phyloP scores from a whole-genome alignment of 352 stramenopile species.

The Phytophthora capsici region DNA sequence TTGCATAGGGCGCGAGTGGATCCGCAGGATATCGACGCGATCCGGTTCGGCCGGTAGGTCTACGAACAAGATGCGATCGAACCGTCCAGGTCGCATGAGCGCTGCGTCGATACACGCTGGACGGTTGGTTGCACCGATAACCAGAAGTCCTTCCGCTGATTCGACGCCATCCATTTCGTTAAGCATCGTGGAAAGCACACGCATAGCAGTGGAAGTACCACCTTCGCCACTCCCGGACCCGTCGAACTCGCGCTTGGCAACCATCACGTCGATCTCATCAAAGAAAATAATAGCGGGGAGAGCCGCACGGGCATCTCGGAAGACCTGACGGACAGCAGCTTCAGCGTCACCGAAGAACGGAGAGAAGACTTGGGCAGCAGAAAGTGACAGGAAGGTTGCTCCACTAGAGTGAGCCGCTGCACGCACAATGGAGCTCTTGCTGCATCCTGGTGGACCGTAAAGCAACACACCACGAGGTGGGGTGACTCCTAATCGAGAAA shows the following conservation, averaged over 20 bases:
- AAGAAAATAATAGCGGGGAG: constrained; percentile 93
- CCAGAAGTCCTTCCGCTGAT: constrained; percentile 93
- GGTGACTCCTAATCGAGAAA: constrained; percentile 71
- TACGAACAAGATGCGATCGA: constrained; percentile 97
- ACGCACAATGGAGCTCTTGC: constrained; percentile 91
- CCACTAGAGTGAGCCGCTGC: constrained; percentile 78
- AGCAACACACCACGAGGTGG: constrained; percentile 85
- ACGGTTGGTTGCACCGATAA: constrained; percentile 98
- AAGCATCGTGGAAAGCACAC: constrained; percentile 97
- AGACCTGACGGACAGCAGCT: constrained; percentile 79
- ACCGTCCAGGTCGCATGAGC: constrained; percentile 95
- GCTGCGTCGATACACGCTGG: constrained; percentile 98
- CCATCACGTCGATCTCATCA: constrained; percentile 89
- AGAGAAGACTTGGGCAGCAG: constrained; percentile 88
- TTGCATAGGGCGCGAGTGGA: constrained; percentile 74
- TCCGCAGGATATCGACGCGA: constrained; percentile 74
- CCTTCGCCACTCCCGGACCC: constrained; percentile 39
- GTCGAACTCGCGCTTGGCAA: constrained; percentile 81
- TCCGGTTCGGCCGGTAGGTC: constrained; percentile 80
- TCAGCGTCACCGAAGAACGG: constrained; percentile 91
- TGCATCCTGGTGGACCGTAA: constrained; percentile 91
- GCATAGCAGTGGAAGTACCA: constrained; percentile 73
- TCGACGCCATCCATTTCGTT: constrained; percentile 98
- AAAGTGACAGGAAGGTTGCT: constrained; percentile 88
- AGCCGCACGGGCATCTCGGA: constrained; percentile 75